These are phyloP conservation scores for Thoreauomyces humboldtii DNA, from an alignment of 192 early-diverging fungal species.

Conservation along the genomic window DNA sequence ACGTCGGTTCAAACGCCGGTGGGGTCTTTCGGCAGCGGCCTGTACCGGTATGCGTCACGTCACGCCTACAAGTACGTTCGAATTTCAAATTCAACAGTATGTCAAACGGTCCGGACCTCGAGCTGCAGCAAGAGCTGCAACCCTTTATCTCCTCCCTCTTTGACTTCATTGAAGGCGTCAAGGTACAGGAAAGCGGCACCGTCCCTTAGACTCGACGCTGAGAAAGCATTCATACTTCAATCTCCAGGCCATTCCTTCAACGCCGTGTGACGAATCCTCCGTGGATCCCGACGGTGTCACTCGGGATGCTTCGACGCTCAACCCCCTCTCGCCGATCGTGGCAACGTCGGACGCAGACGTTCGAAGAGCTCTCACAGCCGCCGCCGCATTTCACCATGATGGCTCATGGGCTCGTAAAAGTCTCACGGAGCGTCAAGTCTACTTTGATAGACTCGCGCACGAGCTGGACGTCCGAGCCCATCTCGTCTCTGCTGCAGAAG, in stretches of 20 bases:
- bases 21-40: too few relatives aligned
- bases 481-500: background rate
- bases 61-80: too few relatives aligned
- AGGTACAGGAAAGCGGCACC: too few relatives aligned
- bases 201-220: too few relatives aligned
- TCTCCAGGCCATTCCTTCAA: background rate
- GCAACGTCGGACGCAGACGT: background rate
- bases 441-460: background rate
- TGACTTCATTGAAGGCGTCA: too few relatives aligned
- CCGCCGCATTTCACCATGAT: background rate
- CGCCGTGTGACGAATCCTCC: background rate
- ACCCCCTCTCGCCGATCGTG: background rate
- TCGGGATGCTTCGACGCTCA: background rate
- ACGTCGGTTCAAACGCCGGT: too few relatives aligned
- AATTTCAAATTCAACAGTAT: too few relatives aligned
- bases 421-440: background rate
- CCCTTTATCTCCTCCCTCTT: too few relatives aligned
- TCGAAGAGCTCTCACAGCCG: background rate
- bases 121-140: too few relatives aligned
- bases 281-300: background rate
- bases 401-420: background rate
- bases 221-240: too few relatives aligned
- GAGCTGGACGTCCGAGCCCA: background rate
- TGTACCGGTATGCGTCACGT: too few relatives aligned
- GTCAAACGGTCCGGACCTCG: too few relatives aligned